Conservation (phyloP, 2,329 filamentous ascomycete species). For the Xylaria sp. region DNA sequence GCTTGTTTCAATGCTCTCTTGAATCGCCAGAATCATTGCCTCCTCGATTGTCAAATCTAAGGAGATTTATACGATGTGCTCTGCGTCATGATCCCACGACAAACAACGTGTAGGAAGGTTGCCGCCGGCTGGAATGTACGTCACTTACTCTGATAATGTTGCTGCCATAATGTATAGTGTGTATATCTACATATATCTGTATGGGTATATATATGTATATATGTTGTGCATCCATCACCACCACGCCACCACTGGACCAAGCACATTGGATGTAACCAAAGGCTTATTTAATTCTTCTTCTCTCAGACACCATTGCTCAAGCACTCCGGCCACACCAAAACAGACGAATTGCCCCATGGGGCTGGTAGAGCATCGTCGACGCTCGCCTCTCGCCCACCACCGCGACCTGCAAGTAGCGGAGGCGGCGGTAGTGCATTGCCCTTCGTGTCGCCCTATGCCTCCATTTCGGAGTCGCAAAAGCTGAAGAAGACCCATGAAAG, state of each 20-base stretch:
- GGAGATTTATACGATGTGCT: slow-evolving; percentile 40
- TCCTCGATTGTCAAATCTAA: slow-evolving; percentile 13
- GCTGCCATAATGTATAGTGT: neutral
- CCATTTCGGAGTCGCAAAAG: slow-evolving; percentile 59
- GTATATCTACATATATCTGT: neutral
- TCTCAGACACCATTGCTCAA: slow-evolving; percentile 44
- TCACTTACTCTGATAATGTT: slow-evolving; percentile 30
- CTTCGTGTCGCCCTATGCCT: slow-evolving; percentile 52
- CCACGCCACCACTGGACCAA: slow-evolving; percentile 30
- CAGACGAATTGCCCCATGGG: slow-evolving; percentile 42
- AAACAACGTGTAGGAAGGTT: slow-evolving; percentile 55
- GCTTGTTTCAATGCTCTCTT: neutral
- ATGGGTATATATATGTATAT: slow-evolving; percentile 1
- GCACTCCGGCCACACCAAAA: slow-evolving; percentile 40
- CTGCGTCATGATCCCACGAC: slow-evolving; percentile 55
- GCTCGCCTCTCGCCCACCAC: slow-evolving; percentile 41
- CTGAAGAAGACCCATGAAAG: slow-evolving; percentile 61
- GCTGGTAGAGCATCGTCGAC: slow-evolving; percentile 31
- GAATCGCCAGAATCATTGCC: slow-evolving; percentile 3
- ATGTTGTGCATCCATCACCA: slow-evolving; percentile 11
- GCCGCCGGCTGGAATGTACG: slow-evolving; percentile 52
- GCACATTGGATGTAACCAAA: slow-evolving; percentile 6
- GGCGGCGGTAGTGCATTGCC: slow-evolving; percentile 43
- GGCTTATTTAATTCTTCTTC: slow-evolving; percentile 31
- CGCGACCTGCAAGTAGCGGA: slow-evolving; percentile 45